A percentile compares a stretch with the other conserved stretches of the same genome.
phyloP scores from a whole-genome alignment of 352 stramenopile species.

The Phytopythium cucurbitacearum region DNA sequence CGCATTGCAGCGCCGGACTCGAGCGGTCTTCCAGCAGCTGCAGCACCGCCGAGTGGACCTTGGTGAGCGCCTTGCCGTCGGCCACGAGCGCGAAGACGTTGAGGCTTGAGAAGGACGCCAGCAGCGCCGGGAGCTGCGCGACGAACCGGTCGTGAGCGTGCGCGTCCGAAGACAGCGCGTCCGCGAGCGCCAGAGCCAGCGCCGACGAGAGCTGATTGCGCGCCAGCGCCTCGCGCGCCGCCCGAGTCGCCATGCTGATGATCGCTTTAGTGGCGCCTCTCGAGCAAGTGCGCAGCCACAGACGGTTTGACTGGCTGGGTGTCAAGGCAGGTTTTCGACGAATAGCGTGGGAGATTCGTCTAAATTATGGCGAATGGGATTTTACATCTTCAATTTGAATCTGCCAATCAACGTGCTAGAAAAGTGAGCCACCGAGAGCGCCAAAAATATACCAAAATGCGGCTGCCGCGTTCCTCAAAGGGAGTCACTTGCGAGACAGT shows the following conservation, averaged over 20 bases:
- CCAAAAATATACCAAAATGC: too few species aligned
- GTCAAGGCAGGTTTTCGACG: too few species aligned
- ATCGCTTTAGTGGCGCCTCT: not conserved
- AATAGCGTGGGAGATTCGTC: too few species aligned
- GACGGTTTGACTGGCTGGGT: too few species aligned
- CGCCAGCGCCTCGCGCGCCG: conserved; percentile 34
- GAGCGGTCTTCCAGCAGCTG: conserved; percentile 47
- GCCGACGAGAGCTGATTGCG: conserved; percentile 81
- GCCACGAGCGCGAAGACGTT: conserved; percentile 72
- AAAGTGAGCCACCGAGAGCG: too few species aligned
- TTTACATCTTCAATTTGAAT: too few species aligned
- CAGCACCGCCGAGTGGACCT: conserved; percentile 64
- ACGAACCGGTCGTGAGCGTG: conserved; percentile 38
- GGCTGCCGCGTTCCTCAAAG: too few species aligned
- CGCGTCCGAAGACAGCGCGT: conserved; percentile 39
- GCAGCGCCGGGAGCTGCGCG: conserved; percentile 45
- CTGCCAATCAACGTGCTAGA: too few species aligned
- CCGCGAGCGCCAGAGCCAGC: conserved; percentile 63
- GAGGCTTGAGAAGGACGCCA: conserved; percentile 43
- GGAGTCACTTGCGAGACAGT: too few species aligned
- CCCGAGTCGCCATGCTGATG: conserved; percentile 8
- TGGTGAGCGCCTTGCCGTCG: conserved; percentile 72
- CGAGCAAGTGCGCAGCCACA: too few species aligned
- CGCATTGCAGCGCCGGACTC: conserved; percentile 21
- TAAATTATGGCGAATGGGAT: too few species aligned